phyloP scores from a whole-genome alignment of 164 flowering plant species.

The Vitis rotundifolia region DNA sequence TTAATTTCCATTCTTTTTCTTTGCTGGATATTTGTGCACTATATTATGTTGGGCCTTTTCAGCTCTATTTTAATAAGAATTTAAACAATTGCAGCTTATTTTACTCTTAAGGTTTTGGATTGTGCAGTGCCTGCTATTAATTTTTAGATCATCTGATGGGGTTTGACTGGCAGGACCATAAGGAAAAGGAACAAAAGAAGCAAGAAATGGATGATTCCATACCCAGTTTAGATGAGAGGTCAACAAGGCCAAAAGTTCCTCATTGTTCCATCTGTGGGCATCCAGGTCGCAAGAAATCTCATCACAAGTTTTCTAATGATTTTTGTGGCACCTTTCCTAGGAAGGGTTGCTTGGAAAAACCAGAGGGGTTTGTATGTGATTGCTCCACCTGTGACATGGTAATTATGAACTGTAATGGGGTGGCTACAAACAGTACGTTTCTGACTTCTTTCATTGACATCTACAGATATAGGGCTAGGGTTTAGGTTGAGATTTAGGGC shows the following conservation, averaged over 20 bases:
- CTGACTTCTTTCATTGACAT: too few relatives aligned
- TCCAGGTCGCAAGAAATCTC: slow-evolving; percentile 81
- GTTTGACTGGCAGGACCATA: slow-evolving; percentile 40
- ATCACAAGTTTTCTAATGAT: slow-evolving; percentile 63
- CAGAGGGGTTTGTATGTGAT: slow-evolving; percentile 67
- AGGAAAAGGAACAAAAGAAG: slow-evolving; percentile 58
- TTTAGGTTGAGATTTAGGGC: too few relatives aligned
- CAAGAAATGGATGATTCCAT: slow-evolving; percentile 15
- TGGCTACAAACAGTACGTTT: too few relatives aligned
- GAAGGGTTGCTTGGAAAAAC: slow-evolving; percentile 60
- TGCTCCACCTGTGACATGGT: slow-evolving; percentile 73
- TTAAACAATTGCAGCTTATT: background rate
- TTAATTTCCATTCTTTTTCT: background rate
- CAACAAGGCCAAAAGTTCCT: slow-evolving; percentile 34
- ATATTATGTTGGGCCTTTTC: background rate
- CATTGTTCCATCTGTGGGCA: slow-evolving; percentile 97
- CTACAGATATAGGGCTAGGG: too few relatives aligned
- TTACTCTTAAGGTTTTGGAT: background rate
- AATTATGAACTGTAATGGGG: background rate
- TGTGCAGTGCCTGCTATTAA: background rate
- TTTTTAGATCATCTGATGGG: slow-evolving; percentile 4
- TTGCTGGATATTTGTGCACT: background rate
- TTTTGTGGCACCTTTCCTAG: slow-evolving; percentile 40
- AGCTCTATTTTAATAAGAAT: background rate
- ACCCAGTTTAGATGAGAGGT: slow-evolving; percentile 17